Evolutionary conservation across 2,329 filamentous ascomycete species (phyloP), one percentile per base, ranked within the genome.

Genomic region (Coniochaeta pulveracea): DNA sequence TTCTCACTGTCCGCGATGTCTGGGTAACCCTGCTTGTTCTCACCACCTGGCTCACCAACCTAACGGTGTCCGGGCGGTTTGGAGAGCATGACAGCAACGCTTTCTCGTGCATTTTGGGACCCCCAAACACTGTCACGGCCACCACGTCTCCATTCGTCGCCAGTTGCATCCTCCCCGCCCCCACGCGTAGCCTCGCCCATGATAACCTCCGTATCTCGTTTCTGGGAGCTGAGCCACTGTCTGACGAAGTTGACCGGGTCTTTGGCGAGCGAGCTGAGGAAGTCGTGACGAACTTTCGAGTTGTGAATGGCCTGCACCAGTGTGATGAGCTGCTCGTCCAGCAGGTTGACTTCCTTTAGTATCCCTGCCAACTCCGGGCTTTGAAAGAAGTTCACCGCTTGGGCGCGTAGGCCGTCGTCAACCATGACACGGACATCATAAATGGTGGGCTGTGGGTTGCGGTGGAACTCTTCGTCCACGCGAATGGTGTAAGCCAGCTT

Each of bases 401-500:
- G 73, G 21, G 70, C 66, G 33, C 78, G 77, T 32, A 93, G 66
- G 1, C 88, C 85, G 50, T 94, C 85, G 45, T 93, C 84, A 11
- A 94, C 71, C 2, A 77, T 70, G 28, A 98, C 83, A 46, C 79
- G 78, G 30, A 98, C 69, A 55, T 96, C 89, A 61, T 95, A 95
- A 46, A 96, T 67, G 5, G 88, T 95, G 1, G 85, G 78, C 33
- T 74, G 65, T 4, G 85, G 80, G 36, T 76, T 61, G 44, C 75
- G 76, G 50, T 89, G 80, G 49, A 88, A 89, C 7, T 79, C 75
- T 47, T 85, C 70, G 54, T 98, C 91, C 25, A 95, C 82, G 38
- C 89, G 85, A 51, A 98, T 91, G 7, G 88, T 98, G 62, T 95
- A 98, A 15, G 77, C 70, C 21, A 98, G 72, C 47, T 81, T 78